Conservation (phyloP, 805 yeast species). For the Lipomyces yamanashiensis region DNA sequence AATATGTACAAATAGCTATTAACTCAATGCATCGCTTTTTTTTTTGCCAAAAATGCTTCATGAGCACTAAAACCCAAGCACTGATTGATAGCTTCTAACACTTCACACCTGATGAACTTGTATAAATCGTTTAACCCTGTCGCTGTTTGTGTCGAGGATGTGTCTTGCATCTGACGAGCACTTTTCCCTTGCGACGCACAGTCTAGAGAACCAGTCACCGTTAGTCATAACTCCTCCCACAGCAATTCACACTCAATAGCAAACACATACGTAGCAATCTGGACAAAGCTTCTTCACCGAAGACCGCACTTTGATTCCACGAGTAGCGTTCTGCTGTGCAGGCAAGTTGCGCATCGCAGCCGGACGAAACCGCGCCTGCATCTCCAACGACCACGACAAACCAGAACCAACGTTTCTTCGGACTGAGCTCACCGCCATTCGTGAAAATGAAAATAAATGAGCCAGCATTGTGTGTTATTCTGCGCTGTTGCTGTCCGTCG, state of each 20-base stretch:
- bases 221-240: not conserved
- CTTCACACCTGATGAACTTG: not conserved
- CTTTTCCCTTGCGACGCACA: slow-evolving; percentile 94
- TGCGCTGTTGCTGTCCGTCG: not conserved
- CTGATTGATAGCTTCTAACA: not conserved
- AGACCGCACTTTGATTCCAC: slow-evolving; percentile 90
- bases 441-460: slow-evolving; percentile 17
- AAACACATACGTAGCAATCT: slow-evolving; percentile 67
- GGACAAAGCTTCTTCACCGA: slow-evolving; percentile 92
- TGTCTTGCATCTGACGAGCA: slow-evolving; percentile 89
- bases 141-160: slow-evolving; percentile 92
- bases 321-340: slow-evolving; percentile 39
- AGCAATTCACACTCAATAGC: not conserved
- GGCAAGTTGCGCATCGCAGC: slow-evolving; percentile 1
- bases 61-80: too few species aligned
- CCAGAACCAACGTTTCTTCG: slow-evolving; percentile 17
- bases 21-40: not conserved
- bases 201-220: slow-evolving; percentile 47
- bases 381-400: slow-evolving; percentile 26
- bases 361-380: slow-evolving; percentile 12
- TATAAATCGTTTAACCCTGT: slow-evolving; percentile 52
- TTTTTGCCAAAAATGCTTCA: too few species aligned
- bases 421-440: slow-evolving; percentile 6
- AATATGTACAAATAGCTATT: slow-evolving; percentile 4
- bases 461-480: slow-evolving; percentile 12